phyloP scores from a whole-genome alignment of 1,139 yeast genomes.

The Hansenula sp. region DNA sequence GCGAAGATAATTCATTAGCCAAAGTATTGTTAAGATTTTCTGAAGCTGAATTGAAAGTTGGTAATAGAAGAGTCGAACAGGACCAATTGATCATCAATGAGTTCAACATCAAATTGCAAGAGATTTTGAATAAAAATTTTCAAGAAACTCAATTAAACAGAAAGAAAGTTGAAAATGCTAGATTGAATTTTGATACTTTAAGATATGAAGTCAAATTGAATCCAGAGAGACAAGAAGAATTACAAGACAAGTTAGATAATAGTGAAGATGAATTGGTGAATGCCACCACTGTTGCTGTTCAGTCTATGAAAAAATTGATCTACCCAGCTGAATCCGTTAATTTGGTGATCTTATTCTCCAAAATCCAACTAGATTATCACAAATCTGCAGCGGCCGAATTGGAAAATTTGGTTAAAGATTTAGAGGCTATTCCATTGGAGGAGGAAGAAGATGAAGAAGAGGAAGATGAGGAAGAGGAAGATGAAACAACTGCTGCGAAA shows the following conservation, averaged over 20 bases:
- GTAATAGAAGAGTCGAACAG: conserved; percentile 59
- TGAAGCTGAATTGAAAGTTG: conserved; percentile 57
- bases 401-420: conserved; percentile 35
- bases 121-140: conserved; percentile 52
- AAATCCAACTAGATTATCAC: conserved; percentile 67
- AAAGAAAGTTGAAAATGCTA: conserved; percentile 63
- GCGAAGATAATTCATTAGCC: conserved; percentile 43
- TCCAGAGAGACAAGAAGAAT: conserved; percentile 25
- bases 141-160: conserved; percentile 59
- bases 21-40: conserved; percentile 54
- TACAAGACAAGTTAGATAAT: conserved; percentile 40
- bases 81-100: conserved; percentile 56
- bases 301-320: conserved; percentile 67
- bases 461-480: conserved; percentile 23
- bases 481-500: conserved; percentile 1
- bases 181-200: conserved; percentile 67
- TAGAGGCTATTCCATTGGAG: conserved; percentile 34
- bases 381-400: conserved; percentile 46
- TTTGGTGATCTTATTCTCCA: conserved; percentile 57
- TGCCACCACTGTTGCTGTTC: conserved; percentile 74
- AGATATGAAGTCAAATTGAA: conserved; percentile 46
- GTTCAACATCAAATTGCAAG: conserved; percentile 51
- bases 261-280: conserved; percentile 77
- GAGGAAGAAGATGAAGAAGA: conserved; percentile 33
- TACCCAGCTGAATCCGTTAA: conserved; percentile 62